Evolutionary conservation across 1,284 basidiomycete genomes (phyloP).

Genomic region (Tilletiaria anomala): DNA sequence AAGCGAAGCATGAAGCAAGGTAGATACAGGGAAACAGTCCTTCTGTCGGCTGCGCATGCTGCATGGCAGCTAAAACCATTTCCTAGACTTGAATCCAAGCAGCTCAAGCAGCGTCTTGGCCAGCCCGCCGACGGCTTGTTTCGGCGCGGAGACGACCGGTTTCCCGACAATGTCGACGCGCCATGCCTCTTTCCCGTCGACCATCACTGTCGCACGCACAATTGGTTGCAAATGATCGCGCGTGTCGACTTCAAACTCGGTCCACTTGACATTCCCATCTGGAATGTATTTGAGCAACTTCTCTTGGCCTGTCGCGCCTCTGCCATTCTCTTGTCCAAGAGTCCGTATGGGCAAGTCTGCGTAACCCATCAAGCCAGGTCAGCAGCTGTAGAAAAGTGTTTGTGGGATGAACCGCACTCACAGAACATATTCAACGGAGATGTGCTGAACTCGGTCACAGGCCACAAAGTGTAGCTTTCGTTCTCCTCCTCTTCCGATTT

Average conservation of each 20-base stretch:
- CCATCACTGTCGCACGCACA: conserved; percentile 44
- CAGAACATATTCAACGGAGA: conserved; percentile 50
- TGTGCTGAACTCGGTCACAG: conserved; percentile 49
- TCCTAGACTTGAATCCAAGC: conserved; percentile 33
- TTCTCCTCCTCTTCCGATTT: neutral
- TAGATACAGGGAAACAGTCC: no score
- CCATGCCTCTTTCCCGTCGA: conserved; percentile 54
- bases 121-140: conserved; percentile 29
- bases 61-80: no score
- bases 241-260: conserved; percentile 60
- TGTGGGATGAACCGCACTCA: conserved; percentile 6
- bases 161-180: conserved; percentile 41
- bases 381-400: neutral
- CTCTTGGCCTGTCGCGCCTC: conserved; percentile 48
- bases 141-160: conserved; percentile 21
- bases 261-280: conserved; percentile 43
- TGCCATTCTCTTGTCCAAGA: conserved; percentile 39
- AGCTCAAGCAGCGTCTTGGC: conserved; percentile 35
- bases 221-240: conserved; percentile 48
- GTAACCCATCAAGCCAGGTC: no score
- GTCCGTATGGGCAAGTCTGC: conserved; percentile 35
- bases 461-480: conserved; percentile 30
- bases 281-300: conserved; percentile 49
- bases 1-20: no score
- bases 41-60: no score